These are phyloP conservation scores for Vaccinium darrowii DNA, from an alignment of 148 eudicot genomes.

Conservation along the genomic window DNA sequence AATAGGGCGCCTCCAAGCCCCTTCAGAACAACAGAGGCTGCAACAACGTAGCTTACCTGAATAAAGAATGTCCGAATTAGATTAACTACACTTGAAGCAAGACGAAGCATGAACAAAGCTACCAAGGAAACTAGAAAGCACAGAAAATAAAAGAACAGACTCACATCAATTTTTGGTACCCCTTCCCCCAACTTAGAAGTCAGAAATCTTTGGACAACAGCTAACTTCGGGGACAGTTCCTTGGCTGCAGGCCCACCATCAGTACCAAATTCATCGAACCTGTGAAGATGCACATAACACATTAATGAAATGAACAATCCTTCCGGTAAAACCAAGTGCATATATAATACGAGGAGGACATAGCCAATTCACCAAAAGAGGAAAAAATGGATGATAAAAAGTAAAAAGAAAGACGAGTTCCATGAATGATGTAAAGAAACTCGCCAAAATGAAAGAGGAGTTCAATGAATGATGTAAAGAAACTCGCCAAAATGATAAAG, in stretches of 20 bases:
- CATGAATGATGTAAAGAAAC: background rate
- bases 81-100: background rate
- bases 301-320: background rate
- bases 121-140: background rate
- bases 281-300: conserved; percentile 13
- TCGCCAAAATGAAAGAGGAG: background rate
- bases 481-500: background rate
- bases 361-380: background rate
- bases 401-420: background rate
- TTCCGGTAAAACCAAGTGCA: background rate
- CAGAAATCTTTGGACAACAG: conserved; percentile 34
- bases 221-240: conserved; percentile 53
- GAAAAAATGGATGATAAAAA: background rate
- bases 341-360: background rate
- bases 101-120: background rate
- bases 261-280: conserved; percentile 77
- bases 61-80: conserved; percentile 1
- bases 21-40: conserved; percentile 50
- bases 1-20: conserved; percentile 73
- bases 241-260: conserved; percentile 83
- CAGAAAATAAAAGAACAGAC: background rate
- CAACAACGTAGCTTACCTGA: conserved; percentile 64
- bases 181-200: conserved; percentile 41
- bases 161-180: conserved; percentile 54
- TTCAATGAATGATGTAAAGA: background rate